Percentiles rank a stretch among this genome's conserved stretches.
Evolutionary conservation across 208 protist species (phyloP).

Genomic region (Lotmaria passim): DNA sequence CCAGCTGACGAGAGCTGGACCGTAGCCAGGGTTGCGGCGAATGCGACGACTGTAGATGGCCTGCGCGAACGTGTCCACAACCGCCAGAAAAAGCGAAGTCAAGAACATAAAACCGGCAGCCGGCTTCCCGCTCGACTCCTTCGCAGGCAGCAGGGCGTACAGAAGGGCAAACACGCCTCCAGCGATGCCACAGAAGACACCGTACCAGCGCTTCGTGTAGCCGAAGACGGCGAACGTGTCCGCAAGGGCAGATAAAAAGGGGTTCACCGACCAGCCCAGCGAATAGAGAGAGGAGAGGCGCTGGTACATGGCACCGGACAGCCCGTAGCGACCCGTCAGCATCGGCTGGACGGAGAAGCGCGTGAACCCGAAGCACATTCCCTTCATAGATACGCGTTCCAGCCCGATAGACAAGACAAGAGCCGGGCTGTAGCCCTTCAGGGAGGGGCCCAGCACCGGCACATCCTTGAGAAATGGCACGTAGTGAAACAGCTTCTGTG

Average conservation of each 20-base stretch:
- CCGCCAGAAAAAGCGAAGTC: slow-evolving; percentile 47
- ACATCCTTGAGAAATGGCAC: slow-evolving; percentile 30
- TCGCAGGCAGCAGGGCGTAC: slow-evolving; percentile 53
- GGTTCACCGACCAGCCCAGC: slow-evolving; percentile 71
- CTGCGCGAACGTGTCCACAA: slow-evolving; percentile 69
- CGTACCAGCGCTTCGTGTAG: slow-evolving; percentile 84
- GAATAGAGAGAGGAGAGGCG: slow-evolving; percentile 50
- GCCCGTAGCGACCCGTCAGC: slow-evolving; percentile 41
- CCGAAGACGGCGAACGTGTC: slow-evolving; percentile 71
- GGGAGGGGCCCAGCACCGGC: slow-evolving; percentile 33
- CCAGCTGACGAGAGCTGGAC: slow-evolving; percentile 62
- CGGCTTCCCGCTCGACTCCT: slow-evolving; percentile 38
- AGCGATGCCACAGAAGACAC: slow-evolving; percentile 45
- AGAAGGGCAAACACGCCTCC: slow-evolving; percentile 48
- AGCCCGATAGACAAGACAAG: slow-evolving; percentile 18
- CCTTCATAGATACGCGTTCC: slow-evolving; percentile 30
- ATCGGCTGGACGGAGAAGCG: slow-evolving; percentile 31
- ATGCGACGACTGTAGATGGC: slow-evolving; percentile 76
- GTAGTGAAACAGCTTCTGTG: slow-evolving; percentile 24
- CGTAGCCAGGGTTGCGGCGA: slow-evolving; percentile 38
- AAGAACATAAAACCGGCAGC: slow-evolving; percentile 60
- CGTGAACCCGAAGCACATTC: slow-evolving; percentile 24
- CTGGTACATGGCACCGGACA: slow-evolving; percentile 52
- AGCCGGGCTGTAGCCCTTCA: slow-evolving; percentile 25
- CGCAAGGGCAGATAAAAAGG: slow-evolving; percentile 58